A percentile compares a stretch with the other conserved stretches of the same genome.
Evolutionary conservation across 1,284 basidiomycete species (phyloP).

Genomic region (Coniferiporia weirii): DNA sequence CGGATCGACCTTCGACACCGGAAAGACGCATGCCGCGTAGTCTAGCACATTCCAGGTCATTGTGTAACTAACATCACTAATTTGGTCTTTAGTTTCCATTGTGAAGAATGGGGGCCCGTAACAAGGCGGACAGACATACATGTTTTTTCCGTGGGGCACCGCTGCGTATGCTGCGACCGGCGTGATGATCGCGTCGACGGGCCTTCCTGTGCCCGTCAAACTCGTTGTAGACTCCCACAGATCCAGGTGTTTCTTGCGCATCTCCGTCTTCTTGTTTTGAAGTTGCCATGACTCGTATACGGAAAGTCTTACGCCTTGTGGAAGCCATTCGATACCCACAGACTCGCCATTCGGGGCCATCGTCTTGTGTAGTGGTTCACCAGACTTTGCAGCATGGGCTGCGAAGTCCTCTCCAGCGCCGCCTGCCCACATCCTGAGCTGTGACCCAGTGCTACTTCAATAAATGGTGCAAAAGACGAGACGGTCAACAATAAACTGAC

Average conservation of each 20-base stretch:
- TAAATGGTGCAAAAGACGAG: neutral
- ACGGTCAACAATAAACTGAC: slow-evolving; percentile 27
- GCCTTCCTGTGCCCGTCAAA: slow-evolving; percentile 52
- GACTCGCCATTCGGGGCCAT: slow-evolving; percentile 34
- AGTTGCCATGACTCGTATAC: slow-evolving; percentile 54
- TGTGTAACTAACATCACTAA: slow-evolving; percentile 49
- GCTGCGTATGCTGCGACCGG: slow-evolving; percentile 50
- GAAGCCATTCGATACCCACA: slow-evolving; percentile 4
- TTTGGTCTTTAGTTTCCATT: neutral
- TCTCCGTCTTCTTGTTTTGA: slow-evolving; percentile 38
- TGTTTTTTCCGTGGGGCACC: slow-evolving; percentile 46
- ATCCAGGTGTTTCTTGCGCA: slow-evolving; percentile 48
- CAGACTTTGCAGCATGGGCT: slow-evolving; percentile 32
- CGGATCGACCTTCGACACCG: slow-evolving; percentile 56
- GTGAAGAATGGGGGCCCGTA: slow-evolving; percentile 28
- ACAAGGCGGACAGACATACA: slow-evolving; percentile 28
- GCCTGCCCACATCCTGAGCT: slow-evolving; percentile 39
- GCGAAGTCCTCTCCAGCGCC: slow-evolving; percentile 41
- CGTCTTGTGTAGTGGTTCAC: slow-evolving; percentile 46
- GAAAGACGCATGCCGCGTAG: slow-evolving; percentile 59
- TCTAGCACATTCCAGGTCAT: slow-evolving; percentile 64
- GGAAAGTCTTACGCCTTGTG: slow-evolving; percentile 26
- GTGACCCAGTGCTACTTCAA: neutral
- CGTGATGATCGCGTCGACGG: slow-evolving; percentile 58
- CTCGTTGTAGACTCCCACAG: slow-evolving; percentile 48